phyloP scores from a whole-genome alignment of 2,329 filamentous ascomycete species.

The Claviceps sorghi region DNA sequence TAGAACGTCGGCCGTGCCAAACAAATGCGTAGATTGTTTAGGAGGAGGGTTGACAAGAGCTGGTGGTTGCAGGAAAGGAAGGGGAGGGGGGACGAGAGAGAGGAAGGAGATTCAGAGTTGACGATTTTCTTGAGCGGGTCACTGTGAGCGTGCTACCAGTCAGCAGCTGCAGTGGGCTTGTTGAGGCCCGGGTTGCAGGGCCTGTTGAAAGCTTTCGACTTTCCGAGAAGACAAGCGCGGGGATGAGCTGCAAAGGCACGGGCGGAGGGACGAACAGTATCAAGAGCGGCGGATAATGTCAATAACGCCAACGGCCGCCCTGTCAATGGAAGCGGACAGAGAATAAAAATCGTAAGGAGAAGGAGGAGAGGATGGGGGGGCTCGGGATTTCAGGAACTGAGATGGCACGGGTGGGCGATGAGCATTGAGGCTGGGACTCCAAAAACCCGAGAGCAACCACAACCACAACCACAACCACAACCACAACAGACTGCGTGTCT shows the following conservation, averaged over 20 bases:
- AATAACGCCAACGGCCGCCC: background rate
- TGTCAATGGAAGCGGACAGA: background rate
- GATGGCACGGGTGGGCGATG: background rate
- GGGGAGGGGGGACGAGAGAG: background rate
- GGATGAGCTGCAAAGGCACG: background rate
- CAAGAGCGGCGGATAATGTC: background rate
- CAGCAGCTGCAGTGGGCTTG: slow-evolving; percentile 2
- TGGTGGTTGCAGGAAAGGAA: slow-evolving; percentile 5
- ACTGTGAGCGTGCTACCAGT: slow-evolving; percentile 1
- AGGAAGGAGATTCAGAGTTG: background rate
- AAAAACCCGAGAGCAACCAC: background rate
- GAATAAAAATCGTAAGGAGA: background rate
- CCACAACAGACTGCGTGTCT: background rate
- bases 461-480: background rate
- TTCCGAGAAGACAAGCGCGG: background rate
- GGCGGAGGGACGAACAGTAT: background rate
- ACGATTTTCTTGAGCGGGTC: slow-evolving; percentile 7
- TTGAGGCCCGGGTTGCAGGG: slow-evolving; percentile 2
- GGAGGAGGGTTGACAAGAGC: background rate
- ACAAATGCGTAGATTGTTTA: slow-evolving; percentile 1
- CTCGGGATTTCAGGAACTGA: background rate
- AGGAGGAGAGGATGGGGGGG: background rate
- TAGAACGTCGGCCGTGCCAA: slow-evolving; percentile 5
- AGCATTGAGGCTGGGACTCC: background rate
- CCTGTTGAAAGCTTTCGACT: background rate